phyloP scores from a whole-genome alignment of 2,329 filamentous ascomycete species.

The Cyphellophora europaea region DNA sequence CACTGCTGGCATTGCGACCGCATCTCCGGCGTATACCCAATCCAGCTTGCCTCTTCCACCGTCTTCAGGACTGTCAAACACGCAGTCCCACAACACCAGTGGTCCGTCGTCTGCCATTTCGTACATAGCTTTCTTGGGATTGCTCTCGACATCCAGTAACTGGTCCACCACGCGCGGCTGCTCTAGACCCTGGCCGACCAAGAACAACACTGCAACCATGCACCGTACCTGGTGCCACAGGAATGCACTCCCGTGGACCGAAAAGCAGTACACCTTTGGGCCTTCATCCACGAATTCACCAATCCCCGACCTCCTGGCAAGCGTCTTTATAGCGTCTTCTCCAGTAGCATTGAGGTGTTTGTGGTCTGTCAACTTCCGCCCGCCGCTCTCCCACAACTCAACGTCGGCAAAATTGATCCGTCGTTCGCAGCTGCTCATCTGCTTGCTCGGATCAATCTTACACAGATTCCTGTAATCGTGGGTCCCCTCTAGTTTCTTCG shows the following conservation, averaged over 20 bases:
- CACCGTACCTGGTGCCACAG: slow-evolving; percentile 97
- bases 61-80: slow-evolving; percentile 57
- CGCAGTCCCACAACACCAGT: slow-evolving; percentile 90
- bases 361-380: slow-evolving; percentile 46
- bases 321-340: not conserved
- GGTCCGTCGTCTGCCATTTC: slow-evolving; percentile 85
- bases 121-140: slow-evolving; percentile 73
- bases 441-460: slow-evolving; percentile 83
- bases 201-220: slow-evolving; percentile 87
- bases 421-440: slow-evolving; percentile 73
- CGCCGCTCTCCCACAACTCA: slow-evolving; percentile 51
- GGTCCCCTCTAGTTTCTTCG: slow-evolving; percentile 66
- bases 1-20: slow-evolving; percentile 29
- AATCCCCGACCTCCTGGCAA: slow-evolving; percentile 8
- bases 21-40: slow-evolving; percentile 74
- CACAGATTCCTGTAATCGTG: slow-evolving; percentile 98
- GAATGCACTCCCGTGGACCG: slow-evolving; percentile 83
- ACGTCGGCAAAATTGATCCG: slow-evolving; percentile 74
- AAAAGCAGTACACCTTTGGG: slow-evolving; percentile 74
- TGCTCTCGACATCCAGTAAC: slow-evolving; percentile 62
- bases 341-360: slow-evolving; percentile 19
- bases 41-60: slow-evolving; percentile 51
- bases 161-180: slow-evolving; percentile 60
- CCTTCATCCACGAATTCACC: slow-evolving; percentile 8
- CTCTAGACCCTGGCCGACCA: slow-evolving; percentile 83